Conservation (phyloP, 257 asterid species). For the Jasminum sambac region DNA sequence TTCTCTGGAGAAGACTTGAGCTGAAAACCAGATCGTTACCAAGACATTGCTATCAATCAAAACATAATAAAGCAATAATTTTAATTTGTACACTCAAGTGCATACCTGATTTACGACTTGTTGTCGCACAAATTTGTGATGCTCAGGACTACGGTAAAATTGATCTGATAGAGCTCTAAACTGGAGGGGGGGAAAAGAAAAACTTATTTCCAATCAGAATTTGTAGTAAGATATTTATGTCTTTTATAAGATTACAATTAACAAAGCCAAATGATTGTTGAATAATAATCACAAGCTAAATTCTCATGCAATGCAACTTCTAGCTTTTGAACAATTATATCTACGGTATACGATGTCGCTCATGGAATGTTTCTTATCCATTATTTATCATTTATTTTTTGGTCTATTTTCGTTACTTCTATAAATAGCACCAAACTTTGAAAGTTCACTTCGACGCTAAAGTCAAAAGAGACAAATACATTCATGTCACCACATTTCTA, state of each 20-base stretch:
- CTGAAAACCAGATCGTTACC: conserved; percentile 46
- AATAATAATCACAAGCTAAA: neutral
- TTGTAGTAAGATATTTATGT: conserved; percentile 2
- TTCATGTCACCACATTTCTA: neutral
- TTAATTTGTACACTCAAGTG: conserved; percentile 2
- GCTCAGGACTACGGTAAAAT: conserved; percentile 88
- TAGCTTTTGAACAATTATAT: neutral
- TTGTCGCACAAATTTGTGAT: conserved; percentile 85
- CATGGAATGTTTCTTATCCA: neutral
- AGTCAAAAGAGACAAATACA: neutral
- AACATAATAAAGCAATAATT: conserved; percentile 15
- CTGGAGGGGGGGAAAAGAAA: conserved; percentile 48
- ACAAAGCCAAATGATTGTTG: conserved; percentile 9
- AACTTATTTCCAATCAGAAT: conserved; percentile 10
- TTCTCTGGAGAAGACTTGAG: conserved; percentile 73
- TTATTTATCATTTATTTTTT: neutral
- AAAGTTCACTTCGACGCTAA: neutral
- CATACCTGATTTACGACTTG: conserved; percentile 90
- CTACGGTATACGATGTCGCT: neutral
- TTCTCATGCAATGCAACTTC: neutral
- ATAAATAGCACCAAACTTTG: neutral
- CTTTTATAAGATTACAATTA: neutral
- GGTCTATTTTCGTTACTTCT: neutral
- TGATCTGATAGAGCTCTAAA: conserved; percentile 95
- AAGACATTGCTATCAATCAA: conserved; percentile 26